Evolutionary conservation across 1,284 basidiomycete species (phyloP), one percentile per base, ranked within the genome.

Genomic region (Fomitopsis betulina): DNA sequence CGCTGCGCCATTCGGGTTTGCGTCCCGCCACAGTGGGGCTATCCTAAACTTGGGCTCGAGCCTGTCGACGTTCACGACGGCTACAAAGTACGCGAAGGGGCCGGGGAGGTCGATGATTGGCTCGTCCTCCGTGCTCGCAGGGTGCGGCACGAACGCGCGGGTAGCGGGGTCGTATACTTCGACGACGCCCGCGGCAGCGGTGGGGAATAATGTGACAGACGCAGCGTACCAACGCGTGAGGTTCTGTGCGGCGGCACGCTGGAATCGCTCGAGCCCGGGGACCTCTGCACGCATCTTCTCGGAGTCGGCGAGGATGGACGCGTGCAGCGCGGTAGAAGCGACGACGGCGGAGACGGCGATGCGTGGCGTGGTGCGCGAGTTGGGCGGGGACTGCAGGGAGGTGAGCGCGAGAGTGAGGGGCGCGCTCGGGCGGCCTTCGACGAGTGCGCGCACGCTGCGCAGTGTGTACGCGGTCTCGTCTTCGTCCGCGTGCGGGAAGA

Each of bases 11-110:
- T 75, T 69, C 32, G 69, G 65, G 60, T 77, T 63, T 56, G 68
- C 37, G 57, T 75, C 60, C 45, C 68, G 59, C 63, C 65, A 72
- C 25, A 87, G 77, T 10, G 93, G 91, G 0, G 86, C 78, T 50
- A 94, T 89, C 56, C 87, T 77, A 68, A 97, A 96, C 2, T 76
- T 70, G 1, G 90, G 84, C 71, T 98, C 95, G 57, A 98, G 78
- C 15, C 95, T 80, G 70, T 93, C 87, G 32, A 91, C 89, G 58
- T 93, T 90, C 54, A 91, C 79, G 0, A 89, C 89, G 6, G 87
- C 86, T 21, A 96, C 72, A 68, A 94, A 91, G 72, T 98, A 98
- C 19, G 82, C 76, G 68, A 96, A 97, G 1, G 93, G 93, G 0
- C 94, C 95, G 0, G 79, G 65, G n/a, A 89, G 60, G 45, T 79